phyloP scores from a whole-genome alignment of 2,329 filamentous ascomycete species.

The Fusarium sp. region DNA sequence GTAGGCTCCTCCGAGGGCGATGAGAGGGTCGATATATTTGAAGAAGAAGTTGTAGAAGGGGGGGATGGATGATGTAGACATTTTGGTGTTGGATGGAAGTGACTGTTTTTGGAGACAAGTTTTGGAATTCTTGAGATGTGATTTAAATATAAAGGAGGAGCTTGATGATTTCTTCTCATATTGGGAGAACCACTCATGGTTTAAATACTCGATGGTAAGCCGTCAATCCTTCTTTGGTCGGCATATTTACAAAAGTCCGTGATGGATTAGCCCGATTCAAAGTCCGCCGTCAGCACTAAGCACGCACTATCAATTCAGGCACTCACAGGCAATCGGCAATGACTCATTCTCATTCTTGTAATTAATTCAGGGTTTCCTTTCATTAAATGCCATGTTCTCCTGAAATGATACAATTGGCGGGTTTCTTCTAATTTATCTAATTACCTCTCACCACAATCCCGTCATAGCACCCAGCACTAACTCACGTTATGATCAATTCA shows the following conservation, averaged over 20 bases:
- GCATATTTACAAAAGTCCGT: neutral
- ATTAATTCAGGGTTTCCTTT: neutral
- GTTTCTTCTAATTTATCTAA: neutral
- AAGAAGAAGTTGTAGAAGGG: conserved; percentile 17
- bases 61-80: neutral
- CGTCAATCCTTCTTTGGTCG: neutral
- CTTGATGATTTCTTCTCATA: neutral
- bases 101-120: neutral
- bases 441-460: neutral
- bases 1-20: conserved; percentile 15
- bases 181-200: neutral
- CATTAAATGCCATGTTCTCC: neutral
- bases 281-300: neutral
- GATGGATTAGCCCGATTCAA: neutral
- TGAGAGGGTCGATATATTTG: conserved; percentile 10
- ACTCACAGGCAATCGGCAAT: neutral
- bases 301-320: neutral
- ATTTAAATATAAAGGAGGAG: neutral
- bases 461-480: neutral
- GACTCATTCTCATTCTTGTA: neutral
- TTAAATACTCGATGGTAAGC: neutral
- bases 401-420: neutral
- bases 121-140: neutral
- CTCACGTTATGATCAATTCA: too few relatives aligned
- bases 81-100: neutral